phyloP scores from a whole-genome alignment of 2,329 filamentous ascomycete genomes.

The Sporothrix globosa region DNA sequence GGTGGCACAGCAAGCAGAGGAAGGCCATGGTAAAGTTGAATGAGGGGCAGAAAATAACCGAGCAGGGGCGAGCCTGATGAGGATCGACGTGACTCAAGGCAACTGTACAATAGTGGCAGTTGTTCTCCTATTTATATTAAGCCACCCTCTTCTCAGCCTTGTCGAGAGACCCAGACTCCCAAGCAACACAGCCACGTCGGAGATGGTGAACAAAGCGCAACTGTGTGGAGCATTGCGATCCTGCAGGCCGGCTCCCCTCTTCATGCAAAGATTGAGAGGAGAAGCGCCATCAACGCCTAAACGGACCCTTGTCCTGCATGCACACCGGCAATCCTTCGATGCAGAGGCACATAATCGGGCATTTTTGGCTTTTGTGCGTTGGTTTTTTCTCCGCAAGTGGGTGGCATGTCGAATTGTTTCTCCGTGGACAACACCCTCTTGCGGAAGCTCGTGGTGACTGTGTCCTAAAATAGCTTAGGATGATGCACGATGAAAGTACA shows the following conservation, averaged over 20 bases:
- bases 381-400: not conserved
- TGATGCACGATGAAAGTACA: no score
- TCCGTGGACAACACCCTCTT: no score
- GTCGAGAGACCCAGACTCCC: not conserved
- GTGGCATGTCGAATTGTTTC: not conserved
- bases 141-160: not conserved
- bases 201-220: not conserved
- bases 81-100: not conserved
- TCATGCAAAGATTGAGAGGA: slow-evolving; percentile 16
- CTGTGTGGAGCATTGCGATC: slow-evolving; percentile 16
- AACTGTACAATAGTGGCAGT: not conserved
- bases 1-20: slow-evolving; percentile 25
- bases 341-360: not conserved
- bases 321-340: not conserved
- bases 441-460: no score
- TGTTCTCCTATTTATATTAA: not conserved
- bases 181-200: slow-evolving; percentile 3
- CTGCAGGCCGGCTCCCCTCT: slow-evolving; percentile 10
- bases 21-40: slow-evolving; percentile 9
- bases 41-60: not conserved
- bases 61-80: not conserved
- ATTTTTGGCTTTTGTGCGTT: not conserved
- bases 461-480: no score
- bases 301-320: slow-evolving; percentile 2
- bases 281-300: not conserved